Conservation (phyloP, 306 rosid genomes). For the Calophaca sinica region DNA sequence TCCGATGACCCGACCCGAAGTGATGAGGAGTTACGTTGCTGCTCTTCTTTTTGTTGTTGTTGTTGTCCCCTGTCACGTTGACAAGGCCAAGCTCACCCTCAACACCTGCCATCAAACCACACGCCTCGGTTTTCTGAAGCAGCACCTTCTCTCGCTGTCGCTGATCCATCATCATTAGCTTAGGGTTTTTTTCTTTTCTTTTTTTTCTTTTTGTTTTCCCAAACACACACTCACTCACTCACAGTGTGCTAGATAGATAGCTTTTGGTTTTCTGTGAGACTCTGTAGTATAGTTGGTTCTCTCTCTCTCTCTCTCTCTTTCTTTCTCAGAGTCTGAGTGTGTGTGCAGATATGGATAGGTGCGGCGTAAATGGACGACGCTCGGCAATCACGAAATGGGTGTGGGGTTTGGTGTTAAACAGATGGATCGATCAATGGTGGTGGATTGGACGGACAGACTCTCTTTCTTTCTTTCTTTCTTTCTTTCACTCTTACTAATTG, state of each 20-base stretch:
- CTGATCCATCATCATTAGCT: slow-evolving; percentile 68
- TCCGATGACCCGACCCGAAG: slow-evolving; percentile 57
- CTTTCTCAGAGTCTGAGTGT: slow-evolving; percentile 40
- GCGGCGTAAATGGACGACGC: slow-evolving; percentile 52
- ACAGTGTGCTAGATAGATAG: neutral
- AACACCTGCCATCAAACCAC: slow-evolving; percentile 68
- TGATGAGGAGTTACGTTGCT: neutral
- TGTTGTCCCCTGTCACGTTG: slow-evolving; percentile 50
- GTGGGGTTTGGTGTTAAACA: slow-evolving; percentile 56
- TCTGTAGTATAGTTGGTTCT: slow-evolving; percentile 15
- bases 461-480: too few relatives aligned
- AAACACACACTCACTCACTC: neutral
- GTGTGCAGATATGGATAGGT: slow-evolving; percentile 46
- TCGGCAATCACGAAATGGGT: slow-evolving; percentile 84
- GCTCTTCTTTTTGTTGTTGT: neutral
- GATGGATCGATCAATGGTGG: slow-evolving; percentile 40
- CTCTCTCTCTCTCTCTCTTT: slow-evolving; percentile 25
- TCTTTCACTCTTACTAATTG: too few relatives aligned
- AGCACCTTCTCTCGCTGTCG: slow-evolving; percentile 44
- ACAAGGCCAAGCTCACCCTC: slow-evolving; percentile 51
- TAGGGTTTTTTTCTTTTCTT: neutral
- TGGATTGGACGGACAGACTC: too few relatives aligned
- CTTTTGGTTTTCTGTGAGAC: slow-evolving; percentile 70
- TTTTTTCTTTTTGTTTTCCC: neutral
- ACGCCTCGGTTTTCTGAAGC: slow-evolving; percentile 67